Evolutionary conservation across 148 eudicot genomes (phyloP).

Genomic region (Rhododendron griersonianum): DNA sequence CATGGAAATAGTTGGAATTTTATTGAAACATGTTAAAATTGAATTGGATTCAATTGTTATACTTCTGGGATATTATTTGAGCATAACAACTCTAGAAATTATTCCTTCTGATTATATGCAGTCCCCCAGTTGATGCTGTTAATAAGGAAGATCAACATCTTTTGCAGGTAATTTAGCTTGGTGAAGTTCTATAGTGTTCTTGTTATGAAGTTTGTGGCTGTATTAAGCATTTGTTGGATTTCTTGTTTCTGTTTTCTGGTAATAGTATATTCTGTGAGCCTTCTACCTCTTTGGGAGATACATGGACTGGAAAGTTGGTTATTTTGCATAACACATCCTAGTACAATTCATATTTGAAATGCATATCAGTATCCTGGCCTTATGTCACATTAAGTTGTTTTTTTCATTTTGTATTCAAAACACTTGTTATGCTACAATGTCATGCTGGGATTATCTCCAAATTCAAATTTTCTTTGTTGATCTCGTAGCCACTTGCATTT

Average conservation of each 20-base stretch:
- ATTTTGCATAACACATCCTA: neutral
- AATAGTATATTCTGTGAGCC: neutral
- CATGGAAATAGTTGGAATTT: neutral
- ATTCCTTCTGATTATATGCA: neutral
- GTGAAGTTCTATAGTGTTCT: neutral
- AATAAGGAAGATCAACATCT: constrained; percentile 19
- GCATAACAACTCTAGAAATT: neutral
- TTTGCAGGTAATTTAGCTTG: constrained; percentile 18
- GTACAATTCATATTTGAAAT: neutral
- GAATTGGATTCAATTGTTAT: neutral
- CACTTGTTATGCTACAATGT: neutral
- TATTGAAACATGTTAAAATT: neutral
- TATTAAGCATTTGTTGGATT: neutral
- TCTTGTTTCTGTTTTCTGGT: neutral
- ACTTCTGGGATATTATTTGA: neutral
- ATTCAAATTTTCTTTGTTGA: neutral
- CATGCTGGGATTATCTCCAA: neutral
- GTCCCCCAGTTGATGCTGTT: constrained; percentile 7
- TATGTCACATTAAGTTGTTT: neutral
- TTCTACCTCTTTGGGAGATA: neutral
- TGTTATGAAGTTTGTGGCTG: neutral
- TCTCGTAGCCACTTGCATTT: neutral
- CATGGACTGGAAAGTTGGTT: neutral
- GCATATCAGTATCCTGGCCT: neutral
- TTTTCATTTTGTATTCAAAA: neutral